These are phyloP conservation scores for Vitis hybrid DNA, from an alignment of 177 flowering plant species.

Conservation along the genomic window DNA sequence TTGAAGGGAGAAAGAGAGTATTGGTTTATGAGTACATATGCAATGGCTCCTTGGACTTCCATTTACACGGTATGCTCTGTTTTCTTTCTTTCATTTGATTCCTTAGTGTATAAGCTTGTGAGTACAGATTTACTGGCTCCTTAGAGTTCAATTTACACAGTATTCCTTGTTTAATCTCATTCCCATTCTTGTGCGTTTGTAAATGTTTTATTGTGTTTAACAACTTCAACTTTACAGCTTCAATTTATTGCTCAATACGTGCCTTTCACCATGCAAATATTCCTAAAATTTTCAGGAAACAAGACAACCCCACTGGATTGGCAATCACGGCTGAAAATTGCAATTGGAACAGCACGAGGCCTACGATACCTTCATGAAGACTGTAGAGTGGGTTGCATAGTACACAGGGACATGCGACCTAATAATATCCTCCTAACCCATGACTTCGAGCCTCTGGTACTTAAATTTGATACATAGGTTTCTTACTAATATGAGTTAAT, in stretches of 20 bases:
- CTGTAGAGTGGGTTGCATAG: constrained; percentile 87
- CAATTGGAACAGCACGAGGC: constrained; percentile 84
- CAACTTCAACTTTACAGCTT: not conserved
- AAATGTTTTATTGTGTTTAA: not conserved
- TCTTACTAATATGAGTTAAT: not conserved
- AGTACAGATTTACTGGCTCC: not conserved
- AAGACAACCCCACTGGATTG: constrained; percentile 46
- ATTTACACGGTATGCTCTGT: constrained; percentile 60
- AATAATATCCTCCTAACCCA: constrained; percentile 86
- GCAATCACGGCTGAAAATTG: constrained; percentile 66
- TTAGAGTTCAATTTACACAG: not conserved
- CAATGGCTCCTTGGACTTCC: constrained; percentile 65
- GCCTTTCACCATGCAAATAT: not conserved
- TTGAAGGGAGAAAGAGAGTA: constrained; percentile 47
- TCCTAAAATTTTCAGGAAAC: constrained; percentile 32
- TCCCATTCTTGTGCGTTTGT: not conserved
- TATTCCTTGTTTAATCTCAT: not conserved
- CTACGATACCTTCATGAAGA: constrained; percentile 93
- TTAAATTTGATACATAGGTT: not conserved
- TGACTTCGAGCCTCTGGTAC: constrained; percentile 87
- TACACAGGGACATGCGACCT: constrained; percentile 76
- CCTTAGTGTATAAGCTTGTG: not conserved
- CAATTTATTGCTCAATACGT: not conserved
- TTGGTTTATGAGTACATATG: constrained; percentile 68
- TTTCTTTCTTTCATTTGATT: not conserved